These are phyloP conservation scores for Asclepias syriaca DNA, from an alignment of 257 asterid species.

Conservation along the genomic window DNA sequence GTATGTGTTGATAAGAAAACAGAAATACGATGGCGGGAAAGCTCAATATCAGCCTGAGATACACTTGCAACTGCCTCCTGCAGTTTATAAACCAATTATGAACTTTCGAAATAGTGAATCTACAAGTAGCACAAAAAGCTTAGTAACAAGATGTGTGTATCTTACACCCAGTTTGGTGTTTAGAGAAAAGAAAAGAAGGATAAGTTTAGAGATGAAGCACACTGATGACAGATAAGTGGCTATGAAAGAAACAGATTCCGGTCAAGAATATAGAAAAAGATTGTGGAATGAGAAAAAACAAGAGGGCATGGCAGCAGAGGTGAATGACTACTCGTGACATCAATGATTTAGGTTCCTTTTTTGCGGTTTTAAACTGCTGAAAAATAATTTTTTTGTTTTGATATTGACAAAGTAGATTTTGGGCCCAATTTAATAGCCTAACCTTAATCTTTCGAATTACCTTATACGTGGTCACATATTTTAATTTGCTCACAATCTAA, in stretches of 20 bases:
- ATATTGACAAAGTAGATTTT: not conserved
- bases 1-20: conserved; percentile 59
- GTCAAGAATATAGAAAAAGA: not conserved
- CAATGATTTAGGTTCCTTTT: not conserved
- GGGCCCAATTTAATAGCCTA: not conserved
- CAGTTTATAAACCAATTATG: conserved; percentile 15
- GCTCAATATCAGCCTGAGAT: conserved; percentile 52
- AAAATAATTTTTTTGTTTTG: not conserved
- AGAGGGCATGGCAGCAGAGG: not conserved
- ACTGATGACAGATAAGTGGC: not conserved
- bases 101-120: not conserved
- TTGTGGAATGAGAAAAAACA: not conserved
- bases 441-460: not conserved
- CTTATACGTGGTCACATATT: not conserved
- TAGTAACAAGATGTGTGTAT: not conserved
- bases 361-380: not conserved
- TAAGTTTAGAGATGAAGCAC: not conserved
- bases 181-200: too few species aligned
- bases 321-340: not conserved
- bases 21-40: conserved; percentile 56
- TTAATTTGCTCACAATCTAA: not conserved
- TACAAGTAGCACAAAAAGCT: not conserved
- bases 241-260: not conserved
- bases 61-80: conserved; percentile 51
- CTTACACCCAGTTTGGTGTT: not conserved